Evolutionary conservation across 129 eudicot species (phyloP), one percentile per base, ranked within the genome.

Genomic region (Pulicaria dysenterica): DNA sequence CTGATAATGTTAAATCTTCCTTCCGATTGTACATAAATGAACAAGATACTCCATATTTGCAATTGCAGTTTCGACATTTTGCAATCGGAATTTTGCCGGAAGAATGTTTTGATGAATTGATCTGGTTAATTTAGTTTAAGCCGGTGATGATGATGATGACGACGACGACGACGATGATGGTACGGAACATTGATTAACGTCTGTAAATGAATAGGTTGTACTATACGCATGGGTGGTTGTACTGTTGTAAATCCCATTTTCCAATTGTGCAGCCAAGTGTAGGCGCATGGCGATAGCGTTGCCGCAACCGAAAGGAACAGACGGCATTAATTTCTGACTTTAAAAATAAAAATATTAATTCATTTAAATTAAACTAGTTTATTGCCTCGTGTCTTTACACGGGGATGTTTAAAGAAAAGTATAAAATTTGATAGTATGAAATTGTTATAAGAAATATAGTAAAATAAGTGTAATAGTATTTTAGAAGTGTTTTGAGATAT

Each of bases 1-100:
- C 85, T 81, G 85, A 45, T 79, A 56, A 77, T 77, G 64, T 60
- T 77, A 60, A n/a, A 69, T 46, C 40, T 43, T 51, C 44, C 8
- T 64, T 40, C 51, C 43, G 36, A 42, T 57, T 73, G 77, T 66
- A 80, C 16, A 77, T 39, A 69, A 14, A 24, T 65, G 38, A 76
- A 58, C 54, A 38, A 19, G 61, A 59, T 42, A 19, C 9, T 45
- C 34, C 49, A 17, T 55, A 12, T 24, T 44, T 44, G 56, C 36
- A 55, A 44, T 45, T 7, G 43, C 38, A 39, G 5, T 50, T 67
- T 45, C 47, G 13, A 12, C 39, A 10, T n/a, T 60, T n/a, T 42
- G 7, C 45, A 43, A 44, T 65, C 44, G 17, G 43, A 70, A 56
- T 72, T 40, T 57, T 70, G 46, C 43, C 8, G 43, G 6, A 14